Conservation (phyloP, 225 moss, liverwort and hornwort genomes). For the Physcomitrium patens region DNA sequence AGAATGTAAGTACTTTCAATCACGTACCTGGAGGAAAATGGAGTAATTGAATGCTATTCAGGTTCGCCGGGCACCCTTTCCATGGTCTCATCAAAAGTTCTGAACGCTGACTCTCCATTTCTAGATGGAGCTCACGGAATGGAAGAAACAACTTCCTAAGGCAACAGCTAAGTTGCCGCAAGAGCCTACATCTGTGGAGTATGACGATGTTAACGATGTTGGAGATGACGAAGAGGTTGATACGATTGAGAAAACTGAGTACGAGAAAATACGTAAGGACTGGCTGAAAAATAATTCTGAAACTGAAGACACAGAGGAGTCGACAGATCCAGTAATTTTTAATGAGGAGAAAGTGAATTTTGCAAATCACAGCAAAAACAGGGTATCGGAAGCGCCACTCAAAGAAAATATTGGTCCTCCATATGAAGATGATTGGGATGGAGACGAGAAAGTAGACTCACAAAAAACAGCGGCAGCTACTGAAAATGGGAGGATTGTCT, state of each 20-base stretch:
- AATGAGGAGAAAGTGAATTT: slow-evolving; percentile 37
- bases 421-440: neutral
- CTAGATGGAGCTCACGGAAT: slow-evolving; percentile 42
- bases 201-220: slow-evolving; percentile 20
- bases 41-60: no score
- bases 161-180: slow-evolving; percentile 2
- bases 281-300: slow-evolving; percentile 23
- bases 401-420: slow-evolving; percentile 41
- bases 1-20: slow-evolving; percentile 44
- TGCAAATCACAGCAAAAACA: neutral
- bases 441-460: neutral
- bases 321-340: neutral
- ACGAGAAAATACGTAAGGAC: slow-evolving; percentile 35
- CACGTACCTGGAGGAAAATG: neutral
- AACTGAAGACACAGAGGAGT: neutral
- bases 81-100: neutral
- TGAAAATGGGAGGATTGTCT: neutral
- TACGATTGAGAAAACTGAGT: slow-evolving; percentile 36
- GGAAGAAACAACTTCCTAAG: slow-evolving; percentile 44
- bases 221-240: slow-evolving; percentile 27
- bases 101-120: slow-evolving; percentile 2
- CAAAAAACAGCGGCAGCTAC: slow-evolving; percentile 2
- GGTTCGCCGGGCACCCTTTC: neutral
- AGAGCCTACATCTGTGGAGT: neutral
- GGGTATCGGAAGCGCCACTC: neutral